These are phyloP conservation scores for Diddensiella caesifluorescens DNA, from an alignment of 805 yeast species.

Conservation along the genomic window DNA sequence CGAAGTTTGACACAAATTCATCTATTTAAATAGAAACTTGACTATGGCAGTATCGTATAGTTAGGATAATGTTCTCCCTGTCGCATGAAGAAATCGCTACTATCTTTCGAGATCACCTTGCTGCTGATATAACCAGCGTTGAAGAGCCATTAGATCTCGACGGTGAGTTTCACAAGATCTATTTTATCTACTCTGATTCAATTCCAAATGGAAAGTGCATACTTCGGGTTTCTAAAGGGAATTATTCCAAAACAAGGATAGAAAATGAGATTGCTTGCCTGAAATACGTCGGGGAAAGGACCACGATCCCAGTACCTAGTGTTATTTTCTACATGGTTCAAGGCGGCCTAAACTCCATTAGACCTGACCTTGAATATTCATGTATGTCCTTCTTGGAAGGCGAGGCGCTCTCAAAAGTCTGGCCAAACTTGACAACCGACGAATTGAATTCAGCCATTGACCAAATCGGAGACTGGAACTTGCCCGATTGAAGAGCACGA, in stretches of 20 bases:
- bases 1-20: too few species aligned
- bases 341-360: background rate
- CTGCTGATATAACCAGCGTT: too few species aligned
- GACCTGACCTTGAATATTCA: constrained; percentile 1
- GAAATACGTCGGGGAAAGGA: background rate
- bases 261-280: constrained; percentile 1
- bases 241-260: background rate
- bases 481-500: background rate
- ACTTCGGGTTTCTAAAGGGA: background rate
- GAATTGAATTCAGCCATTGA: background rate
- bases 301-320: background rate
- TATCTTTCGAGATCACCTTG: too few species aligned
- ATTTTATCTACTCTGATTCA: background rate
- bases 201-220: background rate
- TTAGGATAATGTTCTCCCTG: too few species aligned
- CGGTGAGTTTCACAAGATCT: constrained; percentile 3
- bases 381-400: constrained; percentile 2
- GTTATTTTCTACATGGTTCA: background rate
- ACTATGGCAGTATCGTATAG: too few species aligned
- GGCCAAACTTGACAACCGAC: background rate
- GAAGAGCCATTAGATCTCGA: background rate
- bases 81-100: too few species aligned
- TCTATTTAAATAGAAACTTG: too few species aligned
- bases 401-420: background rate
- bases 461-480: background rate